Evolutionary conservation across 495 filamentous ascomycete genomes (phyloP).

Genomic region (Penicillium egyptiacum): DNA sequence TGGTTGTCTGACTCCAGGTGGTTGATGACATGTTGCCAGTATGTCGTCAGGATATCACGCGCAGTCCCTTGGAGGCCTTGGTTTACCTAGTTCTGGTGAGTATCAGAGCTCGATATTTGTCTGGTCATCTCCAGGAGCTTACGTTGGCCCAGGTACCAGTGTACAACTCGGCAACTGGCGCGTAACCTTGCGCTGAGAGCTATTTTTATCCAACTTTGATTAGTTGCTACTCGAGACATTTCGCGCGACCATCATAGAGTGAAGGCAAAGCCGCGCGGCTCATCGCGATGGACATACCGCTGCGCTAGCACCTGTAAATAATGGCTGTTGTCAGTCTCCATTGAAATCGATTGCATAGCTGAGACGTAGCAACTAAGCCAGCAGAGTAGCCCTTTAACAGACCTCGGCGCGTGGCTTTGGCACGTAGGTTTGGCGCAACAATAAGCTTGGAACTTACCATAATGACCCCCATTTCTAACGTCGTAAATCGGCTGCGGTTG

Average conservation of each 20-base stretch:
- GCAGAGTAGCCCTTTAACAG: conserved; percentile 1
- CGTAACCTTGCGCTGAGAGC: conserved; percentile 75
- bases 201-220: conserved; percentile 31
- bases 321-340: conserved; percentile 17
- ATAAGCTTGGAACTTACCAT: conserved; percentile 56
- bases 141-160: conserved; percentile 95
- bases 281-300: conserved; percentile 56
- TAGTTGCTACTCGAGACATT: neutral
- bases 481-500: conserved; percentile 67
- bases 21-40: conserved; percentile 97
- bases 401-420: neutral
- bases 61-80: conserved; percentile 92
- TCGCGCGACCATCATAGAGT: neutral
- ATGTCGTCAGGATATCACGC: conserved; percentile 94
- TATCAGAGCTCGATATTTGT: conserved; percentile 15
- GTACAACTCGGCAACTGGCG: conserved; percentile 82
- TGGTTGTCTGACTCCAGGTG: conserved; percentile 92
- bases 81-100: conserved; percentile 64
- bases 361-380: neutral
- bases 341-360: neutral
- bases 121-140: conserved; percentile 24
- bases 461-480: conserved; percentile 78
- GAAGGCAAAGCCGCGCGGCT: neutral
- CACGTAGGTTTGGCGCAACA: conserved; percentile 4
- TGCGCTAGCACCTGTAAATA: conserved; percentile 69